phyloP scores from a whole-genome alignment of 228 moss, liverwort and hornwort species.

The Sphagnum magellanicum region DNA sequence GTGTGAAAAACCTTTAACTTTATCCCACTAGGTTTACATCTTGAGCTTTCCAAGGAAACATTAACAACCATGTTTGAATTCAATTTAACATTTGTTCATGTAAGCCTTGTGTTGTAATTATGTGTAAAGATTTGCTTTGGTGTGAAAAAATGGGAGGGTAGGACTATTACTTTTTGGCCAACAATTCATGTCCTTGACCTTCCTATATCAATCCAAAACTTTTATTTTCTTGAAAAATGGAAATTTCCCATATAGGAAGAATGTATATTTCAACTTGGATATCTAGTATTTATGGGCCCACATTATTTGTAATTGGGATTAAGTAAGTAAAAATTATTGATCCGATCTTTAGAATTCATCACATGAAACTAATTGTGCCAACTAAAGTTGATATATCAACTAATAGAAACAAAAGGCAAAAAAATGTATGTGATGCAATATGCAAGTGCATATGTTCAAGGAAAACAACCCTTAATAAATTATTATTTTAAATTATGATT shows the following conservation, averaged over 20 bases:
- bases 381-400: conserved; percentile 17
- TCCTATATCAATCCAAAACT: too few species aligned
- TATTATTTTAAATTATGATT: too few species aligned
- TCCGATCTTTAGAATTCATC: conserved; percentile 39
- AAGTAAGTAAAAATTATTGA: conserved; percentile 71
- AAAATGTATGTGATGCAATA: conserved; percentile 52
- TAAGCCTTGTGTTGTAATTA: not conserved
- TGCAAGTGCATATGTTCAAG: conserved; percentile 71
- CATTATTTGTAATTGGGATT: not conserved
- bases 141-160: conserved; percentile 68
- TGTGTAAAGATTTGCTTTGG: conserved; percentile 64
- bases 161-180: conserved; percentile 13
- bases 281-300: not conserved
- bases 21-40: too few species aligned
- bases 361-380: conserved; percentile 48
- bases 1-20: too few species aligned
- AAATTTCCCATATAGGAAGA: too few species aligned
- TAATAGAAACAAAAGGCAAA: conserved; percentile 21
- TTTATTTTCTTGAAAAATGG: too few species aligned
- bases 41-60: too few species aligned
- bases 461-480: conserved; percentile 47
- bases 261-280: not conserved
- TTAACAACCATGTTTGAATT: too few species aligned
- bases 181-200: too few species aligned
- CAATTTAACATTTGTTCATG: too few species aligned